These are phyloP conservation scores for Rhexocercosporidium sp. DNA, from an alignment of 2,329 filamentous ascomycete species.

Conservation along the genomic window DNA sequence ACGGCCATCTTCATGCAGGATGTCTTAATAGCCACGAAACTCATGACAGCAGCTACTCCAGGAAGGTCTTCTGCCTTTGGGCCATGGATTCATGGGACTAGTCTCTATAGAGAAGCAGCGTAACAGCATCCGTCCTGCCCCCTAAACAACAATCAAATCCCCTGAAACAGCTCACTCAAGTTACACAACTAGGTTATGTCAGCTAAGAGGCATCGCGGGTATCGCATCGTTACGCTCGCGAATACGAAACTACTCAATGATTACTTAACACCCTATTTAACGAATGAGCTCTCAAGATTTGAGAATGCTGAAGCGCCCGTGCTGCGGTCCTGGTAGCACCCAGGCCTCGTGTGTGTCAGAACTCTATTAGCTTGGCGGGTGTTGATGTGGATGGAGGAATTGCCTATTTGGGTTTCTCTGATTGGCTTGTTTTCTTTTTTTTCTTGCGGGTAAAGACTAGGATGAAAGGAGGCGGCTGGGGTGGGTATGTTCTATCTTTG, in stretches of 20 bases:
- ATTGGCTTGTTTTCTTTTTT: background rate
- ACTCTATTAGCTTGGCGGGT: background rate
- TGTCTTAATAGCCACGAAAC: too few species aligned
- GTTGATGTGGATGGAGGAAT: background rate
- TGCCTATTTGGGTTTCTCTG: background rate
- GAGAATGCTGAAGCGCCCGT: background rate
- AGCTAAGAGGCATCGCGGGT: background rate
- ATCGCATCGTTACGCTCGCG: background rate
- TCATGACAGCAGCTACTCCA: too few species aligned
- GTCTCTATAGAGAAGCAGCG: too few species aligned
- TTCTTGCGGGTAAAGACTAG: background rate
- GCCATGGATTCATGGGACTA: too few species aligned
- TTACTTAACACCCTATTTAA: background rate
- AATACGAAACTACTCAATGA: background rate
- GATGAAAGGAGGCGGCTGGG: background rate
- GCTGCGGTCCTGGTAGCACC: background rate
- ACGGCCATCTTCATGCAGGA: too few species aligned
- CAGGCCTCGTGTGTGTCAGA: background rate
- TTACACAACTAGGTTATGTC: background rate
- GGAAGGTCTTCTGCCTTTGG: too few species aligned
- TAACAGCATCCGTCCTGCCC: too few species aligned
- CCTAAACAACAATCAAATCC: too few species aligned
- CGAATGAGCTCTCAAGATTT: background rate
- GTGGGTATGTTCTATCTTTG: background rate
- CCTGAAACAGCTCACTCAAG: background rate